Conservation (phyloP, 1,139 yeast genomes). For the Eremothecium sinecaudum region DNA sequence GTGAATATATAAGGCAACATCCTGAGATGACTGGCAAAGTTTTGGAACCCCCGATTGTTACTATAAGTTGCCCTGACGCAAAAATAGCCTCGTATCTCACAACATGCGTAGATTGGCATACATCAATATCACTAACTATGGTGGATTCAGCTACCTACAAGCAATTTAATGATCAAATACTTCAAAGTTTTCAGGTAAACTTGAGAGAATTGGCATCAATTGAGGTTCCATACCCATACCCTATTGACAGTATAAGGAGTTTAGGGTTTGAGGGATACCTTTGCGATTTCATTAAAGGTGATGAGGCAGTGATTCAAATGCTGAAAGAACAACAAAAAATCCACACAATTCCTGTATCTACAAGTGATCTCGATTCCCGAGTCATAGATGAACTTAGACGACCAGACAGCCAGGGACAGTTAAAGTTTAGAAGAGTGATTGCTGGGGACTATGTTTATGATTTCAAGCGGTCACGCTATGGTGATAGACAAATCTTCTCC, state of each 20-base stretch:
- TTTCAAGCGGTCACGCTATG: slow-evolving; percentile 49
- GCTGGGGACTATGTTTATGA: slow-evolving; percentile 48
- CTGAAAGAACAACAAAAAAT: slow-evolving; percentile 51
- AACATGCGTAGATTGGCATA: slow-evolving; percentile 44
- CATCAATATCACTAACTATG: slow-evolving; percentile 48
- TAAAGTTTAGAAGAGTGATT: slow-evolving; percentile 47
- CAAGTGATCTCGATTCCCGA: slow-evolving; percentile 34
- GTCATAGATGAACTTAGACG: slow-evolving; percentile 36
- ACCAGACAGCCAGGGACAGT: slow-evolving; percentile 33
- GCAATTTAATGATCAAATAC: slow-evolving; percentile 35
- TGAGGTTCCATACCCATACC: slow-evolving; percentile 25
- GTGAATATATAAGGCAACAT: slow-evolving; percentile 33
- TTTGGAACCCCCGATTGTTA: slow-evolving; percentile 69
- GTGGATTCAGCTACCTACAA: slow-evolving; percentile 38
- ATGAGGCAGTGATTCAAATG: slow-evolving; percentile 64
- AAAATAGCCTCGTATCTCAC: slow-evolving; percentile 49
- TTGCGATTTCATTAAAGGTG: slow-evolving; percentile 65
- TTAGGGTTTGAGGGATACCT: slow-evolving; percentile 78
- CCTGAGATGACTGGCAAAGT: slow-evolving; percentile 36
- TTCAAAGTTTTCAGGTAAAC: slow-evolving; percentile 36
- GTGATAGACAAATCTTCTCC: slow-evolving; percentile 41
- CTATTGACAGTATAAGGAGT: slow-evolving; percentile 33
- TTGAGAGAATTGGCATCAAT: slow-evolving; percentile 37
- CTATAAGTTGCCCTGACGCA: slow-evolving; percentile 46
- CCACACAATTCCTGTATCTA: slow-evolving; percentile 56